Evolutionary conservation across 768 basidiomycete species (phyloP), one percentile per base, ranked within the genome.

Genomic region (Astraeus odoratus): DNA sequence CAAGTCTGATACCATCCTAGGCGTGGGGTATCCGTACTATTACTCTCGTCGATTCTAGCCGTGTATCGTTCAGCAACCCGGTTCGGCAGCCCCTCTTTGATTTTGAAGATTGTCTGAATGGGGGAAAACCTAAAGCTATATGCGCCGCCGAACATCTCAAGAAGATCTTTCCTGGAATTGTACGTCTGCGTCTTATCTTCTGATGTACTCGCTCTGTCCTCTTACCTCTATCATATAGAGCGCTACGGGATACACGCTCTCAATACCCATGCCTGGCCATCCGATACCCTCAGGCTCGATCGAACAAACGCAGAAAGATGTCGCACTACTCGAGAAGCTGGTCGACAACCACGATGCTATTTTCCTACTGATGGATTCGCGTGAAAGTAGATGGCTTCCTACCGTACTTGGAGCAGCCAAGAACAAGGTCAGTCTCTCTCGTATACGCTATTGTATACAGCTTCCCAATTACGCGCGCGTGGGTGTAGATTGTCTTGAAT

Each of bases 211-310:
- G 2, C 16, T 6, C 20, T 49, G 35, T 8, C 18, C 18, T 16
- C 20, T 7, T 18, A n/a, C 23, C 8, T 16, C 7, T 35, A 34
- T 35, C 40, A 27, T n/a, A 16, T 27, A 96, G 93, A 86, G 93
- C 51, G 83, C 94, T 0, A 75, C 73, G 0, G 94, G 92, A 0
- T 69, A 87, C 51, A 73, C 75, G 8, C 69, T 98, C 2, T 78
- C 83, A 8, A 85, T 98, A 52, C 95, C 95, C 7, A 98, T 99
- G 94, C 96, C 96, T 0, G 96, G 96, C 0, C 96, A 99, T 58
- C 95, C 94, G 0, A 75, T 97, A 45, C 79, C 90, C 3, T 70
- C 72, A 1, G 65, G 68, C 0, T 74, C 72, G 0, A 60, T 81
- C 4, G 73, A 72, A 2, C 76, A 82, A 54, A 71, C 77, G 0